phyloP scores from a whole-genome alignment of 257 asterid genomes.

The Nicotiana paniculata region DNA sequence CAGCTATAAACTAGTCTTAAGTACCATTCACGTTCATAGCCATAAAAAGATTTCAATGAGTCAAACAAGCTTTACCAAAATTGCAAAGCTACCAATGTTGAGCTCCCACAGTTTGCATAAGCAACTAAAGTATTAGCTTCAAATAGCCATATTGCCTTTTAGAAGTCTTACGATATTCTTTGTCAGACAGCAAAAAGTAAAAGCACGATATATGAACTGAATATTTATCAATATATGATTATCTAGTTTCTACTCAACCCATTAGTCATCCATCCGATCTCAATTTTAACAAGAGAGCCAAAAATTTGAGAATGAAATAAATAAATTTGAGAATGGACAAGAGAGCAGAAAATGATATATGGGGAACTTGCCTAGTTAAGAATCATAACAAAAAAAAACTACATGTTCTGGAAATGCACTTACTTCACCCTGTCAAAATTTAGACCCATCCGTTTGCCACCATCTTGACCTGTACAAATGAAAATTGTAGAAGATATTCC shows the following conservation, averaged over 20 bases:
- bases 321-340: too few species aligned
- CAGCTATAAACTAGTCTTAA: background rate
- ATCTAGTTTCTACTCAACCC: background rate
- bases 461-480: constrained; percentile 75
- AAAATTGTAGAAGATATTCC: background rate
- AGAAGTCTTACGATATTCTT: background rate
- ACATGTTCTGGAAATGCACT: constrained; percentile 22
- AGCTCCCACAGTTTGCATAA: background rate
- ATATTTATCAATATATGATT: background rate
- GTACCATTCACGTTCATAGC: background rate
- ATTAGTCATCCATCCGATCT: background rate
- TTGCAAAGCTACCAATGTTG: background rate
- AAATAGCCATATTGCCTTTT: background rate
- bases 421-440: constrained; percentile 80
- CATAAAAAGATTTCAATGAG: background rate
- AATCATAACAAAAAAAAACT: background rate
- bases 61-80: background rate
- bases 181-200: background rate
- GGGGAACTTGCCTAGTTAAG: background rate
- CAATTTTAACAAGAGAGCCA: background rate
- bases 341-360: too few species aligned
- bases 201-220: background rate
- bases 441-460: constrained; percentile 89
- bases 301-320: too few species aligned
- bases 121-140: background rate